These are phyloP conservation scores for Pisolithus sp. DNA, from an alignment of 768 basidiomycete genomes.

Conservation along the genomic window DNA sequence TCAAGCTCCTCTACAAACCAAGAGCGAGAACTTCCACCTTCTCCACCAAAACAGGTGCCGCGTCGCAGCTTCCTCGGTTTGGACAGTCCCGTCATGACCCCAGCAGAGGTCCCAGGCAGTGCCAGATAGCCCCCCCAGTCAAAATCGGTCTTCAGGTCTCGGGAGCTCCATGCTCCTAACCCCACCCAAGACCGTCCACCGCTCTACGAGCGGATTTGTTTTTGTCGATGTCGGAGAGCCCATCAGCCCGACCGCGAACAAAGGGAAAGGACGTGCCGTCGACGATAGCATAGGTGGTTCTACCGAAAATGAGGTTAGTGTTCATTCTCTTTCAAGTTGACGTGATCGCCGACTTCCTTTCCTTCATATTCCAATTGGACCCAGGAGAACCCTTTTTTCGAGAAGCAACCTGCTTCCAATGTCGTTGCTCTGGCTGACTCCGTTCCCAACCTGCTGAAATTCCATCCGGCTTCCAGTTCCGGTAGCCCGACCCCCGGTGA, in stretches of 20 bases:
- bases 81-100: constrained; percentile 5
- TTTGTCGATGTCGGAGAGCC: constrained; percentile 3
- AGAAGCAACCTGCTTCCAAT: background rate
- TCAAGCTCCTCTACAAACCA: constrained; percentile 18
- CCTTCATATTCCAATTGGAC: background rate
- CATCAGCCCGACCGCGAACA: constrained; percentile 17
- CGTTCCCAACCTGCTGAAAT: constrained; percentile 13
- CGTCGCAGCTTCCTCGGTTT: constrained; percentile 19
- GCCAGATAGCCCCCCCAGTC: no score
- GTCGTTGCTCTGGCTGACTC: constrained; percentile 3
- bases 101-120: background rate
- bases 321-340: background rate
- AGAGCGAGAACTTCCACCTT: constrained; percentile 10
- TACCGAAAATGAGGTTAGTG: constrained; percentile 2
- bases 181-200: constrained; percentile 18
- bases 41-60: background rate
- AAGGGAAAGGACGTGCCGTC: constrained; percentile 21
- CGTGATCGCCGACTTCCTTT: no score
- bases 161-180: constrained; percentile 10
- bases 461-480: constrained; percentile 9
- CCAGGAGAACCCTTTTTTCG: constrained; percentile 15
- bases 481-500: constrained; percentile 16
- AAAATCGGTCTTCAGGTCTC: no score
- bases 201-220: background rate
- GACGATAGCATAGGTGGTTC: background rate